phyloP scores from a whole-genome alignment of 441 rosid species.

The Kokia cookei region DNA sequence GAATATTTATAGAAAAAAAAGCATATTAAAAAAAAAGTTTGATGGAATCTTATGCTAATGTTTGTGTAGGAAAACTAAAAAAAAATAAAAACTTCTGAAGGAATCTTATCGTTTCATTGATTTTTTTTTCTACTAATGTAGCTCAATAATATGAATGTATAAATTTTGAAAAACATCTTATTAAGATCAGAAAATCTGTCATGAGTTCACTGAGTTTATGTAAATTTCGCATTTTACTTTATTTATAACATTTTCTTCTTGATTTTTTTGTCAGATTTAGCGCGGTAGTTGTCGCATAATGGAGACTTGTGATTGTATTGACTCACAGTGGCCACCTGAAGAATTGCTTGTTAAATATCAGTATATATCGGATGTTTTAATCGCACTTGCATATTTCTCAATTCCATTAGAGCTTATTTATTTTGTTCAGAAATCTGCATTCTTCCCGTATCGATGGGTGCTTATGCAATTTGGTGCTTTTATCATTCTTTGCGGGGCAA shows the following conservation, averaged over 20 bases:
- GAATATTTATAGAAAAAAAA: background rate
- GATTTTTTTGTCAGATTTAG: constrained; percentile 24
- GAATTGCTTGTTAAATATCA: constrained; percentile 83
- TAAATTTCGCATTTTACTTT: constrained; percentile 3
- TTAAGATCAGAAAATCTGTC: background rate
- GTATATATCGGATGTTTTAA: constrained; percentile 83
- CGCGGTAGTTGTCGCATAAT: constrained; percentile 22
- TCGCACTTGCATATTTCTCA: constrained; percentile 92
- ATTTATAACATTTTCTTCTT: background rate
- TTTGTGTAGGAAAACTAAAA: background rate
- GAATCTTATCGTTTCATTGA: background rate
- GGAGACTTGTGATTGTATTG: constrained; percentile 89
- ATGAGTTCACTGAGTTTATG: background rate
- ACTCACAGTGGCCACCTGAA: constrained; percentile 61
- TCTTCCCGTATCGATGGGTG: constrained; percentile 97
- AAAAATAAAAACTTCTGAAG: background rate
- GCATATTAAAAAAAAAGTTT: background rate
- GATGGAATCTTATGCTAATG: background rate
- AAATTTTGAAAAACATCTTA: background rate
- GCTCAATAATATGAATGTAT: background rate
- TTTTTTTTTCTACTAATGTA: background rate
- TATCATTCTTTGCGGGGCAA: constrained; percentile 91
- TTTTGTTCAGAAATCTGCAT: constrained; percentile 81
- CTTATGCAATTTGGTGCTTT: constrained; percentile 96
- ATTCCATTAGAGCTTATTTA: constrained; percentile 87